Evolutionary conservation across 176 grass and related monocot genomes (phyloP).

Genomic region (Avena eriantha): DNA sequence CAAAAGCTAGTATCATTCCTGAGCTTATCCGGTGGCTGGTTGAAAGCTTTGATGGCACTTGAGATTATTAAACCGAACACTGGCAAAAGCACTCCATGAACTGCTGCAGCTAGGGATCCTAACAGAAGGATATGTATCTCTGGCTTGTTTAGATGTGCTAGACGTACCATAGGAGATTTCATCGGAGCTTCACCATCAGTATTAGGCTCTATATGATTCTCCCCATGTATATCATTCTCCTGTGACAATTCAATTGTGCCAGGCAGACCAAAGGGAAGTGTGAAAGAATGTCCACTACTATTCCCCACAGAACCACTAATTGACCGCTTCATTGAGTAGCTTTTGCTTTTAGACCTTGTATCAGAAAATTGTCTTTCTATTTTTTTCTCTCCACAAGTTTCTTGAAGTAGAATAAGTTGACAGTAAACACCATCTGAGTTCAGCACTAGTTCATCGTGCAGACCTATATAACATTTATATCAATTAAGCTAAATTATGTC

Average conservation of each 20-base stretch:
- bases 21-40: conserved; percentile 55
- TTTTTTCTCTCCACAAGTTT: conserved; percentile 46
- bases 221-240: conserved; percentile 7
- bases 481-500: neutral
- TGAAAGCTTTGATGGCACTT: conserved; percentile 62
- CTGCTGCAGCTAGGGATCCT: conserved; percentile 63
- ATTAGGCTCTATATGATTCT: conserved; percentile 21
- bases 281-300: conserved; percentile 54
- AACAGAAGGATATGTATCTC: conserved; percentile 69
- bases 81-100: conserved; percentile 76
- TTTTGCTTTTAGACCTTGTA: conserved; percentile 53
- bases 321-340: conserved; percentile 53
- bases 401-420: conserved; percentile 66
- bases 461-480: conserved; percentile 40
- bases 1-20: conserved; percentile 67
- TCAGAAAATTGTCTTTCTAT: neutral
- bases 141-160: conserved; percentile 75
- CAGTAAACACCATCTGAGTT: conserved; percentile 65
- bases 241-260: conserved; percentile 30
- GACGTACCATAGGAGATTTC: conserved; percentile 55
- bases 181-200: conserved; percentile 17
- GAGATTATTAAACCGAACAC: conserved; percentile 68
- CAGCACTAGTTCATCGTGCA: conserved; percentile 67
- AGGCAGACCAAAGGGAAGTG: conserved; percentile 32
- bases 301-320: conserved; percentile 52